Percentiles rank a stretch among this genome's conserved stretches.
These are phyloP conservation scores for Fusarium concolor DNA, from an alignment of 2,329 filamentous ascomycete species.

Conservation along the genomic window DNA sequence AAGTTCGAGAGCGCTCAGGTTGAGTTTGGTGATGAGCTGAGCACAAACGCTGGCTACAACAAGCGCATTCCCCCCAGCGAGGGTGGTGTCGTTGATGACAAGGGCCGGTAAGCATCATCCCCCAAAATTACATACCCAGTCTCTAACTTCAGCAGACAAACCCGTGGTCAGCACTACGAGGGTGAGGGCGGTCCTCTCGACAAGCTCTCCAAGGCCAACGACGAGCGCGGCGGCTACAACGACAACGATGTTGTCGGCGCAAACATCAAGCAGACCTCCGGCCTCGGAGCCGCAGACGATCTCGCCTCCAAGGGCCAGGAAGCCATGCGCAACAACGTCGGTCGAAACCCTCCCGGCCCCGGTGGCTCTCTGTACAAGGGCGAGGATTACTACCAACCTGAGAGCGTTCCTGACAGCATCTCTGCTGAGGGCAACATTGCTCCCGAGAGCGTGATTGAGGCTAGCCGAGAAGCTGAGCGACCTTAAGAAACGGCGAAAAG, in stretches of 20 bases:
- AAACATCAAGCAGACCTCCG: slow-evolving; percentile 37
- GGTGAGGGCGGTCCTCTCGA: slow-evolving; percentile 57
- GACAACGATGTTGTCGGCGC: slow-evolving; percentile 52
- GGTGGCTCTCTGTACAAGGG: slow-evolving; percentile 56
- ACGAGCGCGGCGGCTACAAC: slow-evolving; percentile 52
- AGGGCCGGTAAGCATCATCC: slow-evolving; percentile 54
- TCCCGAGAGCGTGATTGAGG: slow-evolving; percentile 55
- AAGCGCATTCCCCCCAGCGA: slow-evolving; percentile 60
- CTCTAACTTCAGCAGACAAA: slow-evolving; percentile 52
- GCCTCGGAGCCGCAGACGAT: slow-evolving; percentile 44
- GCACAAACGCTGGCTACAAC: slow-evolving; percentile 60
- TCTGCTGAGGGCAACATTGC: slow-evolving; percentile 57
- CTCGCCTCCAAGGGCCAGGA: slow-evolving; percentile 52
- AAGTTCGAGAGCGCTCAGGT: slow-evolving; percentile 52
- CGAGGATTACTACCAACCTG: slow-evolving; percentile 54
- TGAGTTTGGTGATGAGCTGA: slow-evolving; percentile 57
- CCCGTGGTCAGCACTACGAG: slow-evolving; percentile 58
- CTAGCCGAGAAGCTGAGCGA: slow-evolving; percentile 45
- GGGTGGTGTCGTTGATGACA: slow-evolving; percentile 58
- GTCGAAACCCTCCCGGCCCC: slow-evolving; percentile 49
- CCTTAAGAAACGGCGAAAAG: not conserved
- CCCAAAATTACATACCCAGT: not conserved
- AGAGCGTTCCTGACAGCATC: slow-evolving; percentile 57
- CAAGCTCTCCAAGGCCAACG: slow-evolving; percentile 48
- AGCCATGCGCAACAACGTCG: slow-evolving; percentile 55